Evolutionary conservation across 768 basidiomycete species (phyloP), one percentile per base, ranked within the genome.

Genomic region (Lactifluus echinatus): DNA sequence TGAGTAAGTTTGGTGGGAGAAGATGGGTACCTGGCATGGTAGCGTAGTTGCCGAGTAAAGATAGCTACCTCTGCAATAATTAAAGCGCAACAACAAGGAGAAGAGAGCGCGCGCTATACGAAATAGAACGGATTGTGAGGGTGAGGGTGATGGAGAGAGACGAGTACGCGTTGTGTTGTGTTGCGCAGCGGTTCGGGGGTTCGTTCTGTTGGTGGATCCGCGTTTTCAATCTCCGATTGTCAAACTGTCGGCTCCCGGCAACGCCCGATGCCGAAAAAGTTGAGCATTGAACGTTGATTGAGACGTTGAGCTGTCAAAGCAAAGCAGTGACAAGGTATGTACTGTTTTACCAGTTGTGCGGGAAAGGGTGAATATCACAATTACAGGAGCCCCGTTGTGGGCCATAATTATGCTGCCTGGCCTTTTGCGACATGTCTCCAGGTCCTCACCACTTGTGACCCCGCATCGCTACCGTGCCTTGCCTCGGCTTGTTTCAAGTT

Each of bases 1-100:
- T 93, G 70, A 98, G 84, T 51, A 99, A 82, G 72, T 97, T 96
- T 3, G 93, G 93, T 3, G 95, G 95, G 23, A 99, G 80, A 23
- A 94, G 78, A 73, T 94, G 90, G 3, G 91, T 93, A 47, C 87
- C 88, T 10, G 76, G 77, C 76, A 78, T 78, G 59, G 37, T 62
- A 62, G 47, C 19, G 39, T n/a, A 48, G 14, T 48, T 46, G 51
- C 48, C 28, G 42, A 26, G 57, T 48, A 53, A 24, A 19, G 21
- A 10, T 15, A 33, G 11, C 37, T 57, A 29, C 34, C 8, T 21
- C 15, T 31, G 59, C 19, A n/a, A 28, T 31, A 26, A 54, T 61
- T 61, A 54, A 39, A 29, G 51, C 56, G 50, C 51, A 45, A 44
- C 6, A 5, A 40, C 4, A 29, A 31, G 45, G 37, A 24, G 19